Evolutionary conservation across 2,329 filamentous ascomycete species (phyloP).

Genomic region (Verticillium nubilum): DNA sequence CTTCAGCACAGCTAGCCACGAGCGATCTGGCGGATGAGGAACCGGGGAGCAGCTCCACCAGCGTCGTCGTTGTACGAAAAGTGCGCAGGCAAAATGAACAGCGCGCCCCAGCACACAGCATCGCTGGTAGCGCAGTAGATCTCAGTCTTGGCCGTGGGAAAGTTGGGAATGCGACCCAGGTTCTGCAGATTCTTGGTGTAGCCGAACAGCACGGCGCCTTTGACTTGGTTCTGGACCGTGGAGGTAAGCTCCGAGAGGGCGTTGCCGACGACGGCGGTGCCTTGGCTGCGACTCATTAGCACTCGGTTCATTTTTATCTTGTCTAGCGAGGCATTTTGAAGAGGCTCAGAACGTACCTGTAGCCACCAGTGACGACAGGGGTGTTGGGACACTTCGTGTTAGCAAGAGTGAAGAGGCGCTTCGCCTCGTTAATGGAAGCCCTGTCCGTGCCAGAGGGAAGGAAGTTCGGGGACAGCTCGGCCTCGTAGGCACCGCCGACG

Average conservation of each 20-base stretch:
- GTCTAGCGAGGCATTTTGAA: background rate
- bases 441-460: slow-evolving; percentile 28
- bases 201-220: slow-evolving; percentile 30
- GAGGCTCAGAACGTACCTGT: slow-evolving; percentile 16
- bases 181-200: slow-evolving; percentile 36
- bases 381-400: slow-evolving; percentile 36
- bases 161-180: slow-evolving; percentile 30
- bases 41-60: slow-evolving; percentile 14
- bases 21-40: slow-evolving; percentile 15
- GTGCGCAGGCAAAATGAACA: slow-evolving; percentile 28
- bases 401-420: slow-evolving; percentile 31
- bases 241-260: slow-evolving; percentile 27
- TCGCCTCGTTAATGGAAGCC: slow-evolving; percentile 33
- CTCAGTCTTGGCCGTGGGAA: slow-evolving; percentile 23
- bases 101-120: slow-evolving; percentile 28
- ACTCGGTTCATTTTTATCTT: background rate
- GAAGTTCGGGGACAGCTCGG: slow-evolving; percentile 27
- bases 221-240: slow-evolving; percentile 25
- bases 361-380: slow-evolving; percentile 34
- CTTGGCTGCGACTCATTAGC: slow-evolving; percentile 23
- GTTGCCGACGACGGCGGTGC: slow-evolving; percentile 36
- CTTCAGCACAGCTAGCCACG: background rate
- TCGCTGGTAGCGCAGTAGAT: slow-evolving; percentile 33
- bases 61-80: slow-evolving; percentile 20
- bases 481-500: slow-evolving; percentile 33